phyloP scores from a whole-genome alignment of 768 basidiomycete genomes.

The Dendrothele bispora region DNA sequence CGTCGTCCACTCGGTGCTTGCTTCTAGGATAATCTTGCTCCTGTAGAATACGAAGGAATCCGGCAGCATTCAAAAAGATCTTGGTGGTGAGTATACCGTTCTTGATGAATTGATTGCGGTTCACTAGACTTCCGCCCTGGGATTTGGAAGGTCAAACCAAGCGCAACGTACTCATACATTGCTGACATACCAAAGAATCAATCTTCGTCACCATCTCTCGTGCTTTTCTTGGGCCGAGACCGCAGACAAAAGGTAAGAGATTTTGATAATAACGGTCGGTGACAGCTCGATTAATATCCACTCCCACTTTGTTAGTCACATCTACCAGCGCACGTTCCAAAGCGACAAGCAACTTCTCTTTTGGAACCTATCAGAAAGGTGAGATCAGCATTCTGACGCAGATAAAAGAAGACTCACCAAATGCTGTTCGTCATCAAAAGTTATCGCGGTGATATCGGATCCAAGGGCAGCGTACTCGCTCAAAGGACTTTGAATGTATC shows the following conservation, averaged over 20 bases:
- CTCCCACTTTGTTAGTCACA: constrained; percentile 87
- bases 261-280: constrained; percentile 87
- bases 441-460: constrained; percentile 76
- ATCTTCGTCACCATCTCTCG: constrained; percentile 83
- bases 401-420: constrained; percentile 48
- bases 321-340: constrained; percentile 91
- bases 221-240: constrained; percentile 93
- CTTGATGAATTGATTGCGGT: constrained; percentile 87
- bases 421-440: constrained; percentile 86
- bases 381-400: constrained; percentile 11
- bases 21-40: constrained; percentile 63
- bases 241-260: constrained; percentile 87
- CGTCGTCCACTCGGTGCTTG: constrained; percentile 56
- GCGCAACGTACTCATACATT: not conserved
- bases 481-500: constrained; percentile 90
- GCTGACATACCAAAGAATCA: constrained; percentile 58
- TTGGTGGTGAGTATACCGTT: constrained; percentile 77
- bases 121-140: constrained; percentile 85
- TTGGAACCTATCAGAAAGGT: constrained; percentile 61
- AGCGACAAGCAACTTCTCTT: constrained; percentile 76
- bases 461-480: constrained; percentile 94
- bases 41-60: constrained; percentile 83
- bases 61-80: constrained; percentile 92
- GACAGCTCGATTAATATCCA: constrained; percentile 93
- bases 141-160: constrained; percentile 6